A percentile compares a stretch with the other conserved stretches of the same genome.
Evolutionary conservation across 2,329 filamentous ascomycete species (phyloP).

Genomic region (Trichoderma arundinaceum): DNA sequence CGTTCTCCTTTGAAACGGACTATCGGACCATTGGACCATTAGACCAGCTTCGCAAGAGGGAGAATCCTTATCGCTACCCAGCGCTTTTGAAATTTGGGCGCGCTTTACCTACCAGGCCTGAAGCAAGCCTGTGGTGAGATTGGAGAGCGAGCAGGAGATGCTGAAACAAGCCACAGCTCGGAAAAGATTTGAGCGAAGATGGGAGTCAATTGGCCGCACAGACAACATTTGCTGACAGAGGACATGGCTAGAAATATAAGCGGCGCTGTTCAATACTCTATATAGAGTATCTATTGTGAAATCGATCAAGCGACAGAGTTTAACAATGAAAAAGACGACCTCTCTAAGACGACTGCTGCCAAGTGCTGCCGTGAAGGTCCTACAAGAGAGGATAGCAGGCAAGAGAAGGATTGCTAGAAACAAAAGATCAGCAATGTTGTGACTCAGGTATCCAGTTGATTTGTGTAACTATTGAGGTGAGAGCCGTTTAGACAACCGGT

Average conservation of each 20-base stretch:
- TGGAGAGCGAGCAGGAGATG: neutral
- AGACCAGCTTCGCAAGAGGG: neutral
- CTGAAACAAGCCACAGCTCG: slow-evolving; percentile 7
- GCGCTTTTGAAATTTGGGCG: neutral
- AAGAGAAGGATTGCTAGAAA: neutral
- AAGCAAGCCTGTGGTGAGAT: neutral
- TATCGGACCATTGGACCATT: neutral
- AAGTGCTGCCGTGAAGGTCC: neutral
- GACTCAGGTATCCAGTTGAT: neutral
- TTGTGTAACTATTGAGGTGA: slow-evolving; percentile 1
- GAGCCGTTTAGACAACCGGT: neutral
- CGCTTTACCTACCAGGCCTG: neutral
- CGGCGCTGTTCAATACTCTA: neutral
- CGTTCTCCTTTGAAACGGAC: neutral
- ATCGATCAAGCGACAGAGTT: neutral
- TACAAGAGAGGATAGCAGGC: neutral
- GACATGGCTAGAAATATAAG: neutral
- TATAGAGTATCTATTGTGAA: neutral
- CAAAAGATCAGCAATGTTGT: neutral
- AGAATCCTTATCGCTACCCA: neutral
- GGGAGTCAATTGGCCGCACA: slow-evolving; percentile 15
- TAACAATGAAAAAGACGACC: neutral
- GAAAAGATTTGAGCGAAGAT: neutral
- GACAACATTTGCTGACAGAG: slow-evolving; percentile 10
- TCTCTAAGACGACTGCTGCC: neutral